Evolutionary conservation across 768 basidiomycete genomes (phyloP), one percentile per base, ranked within the genome.

Genomic region (Pleurotus sapidus): DNA sequence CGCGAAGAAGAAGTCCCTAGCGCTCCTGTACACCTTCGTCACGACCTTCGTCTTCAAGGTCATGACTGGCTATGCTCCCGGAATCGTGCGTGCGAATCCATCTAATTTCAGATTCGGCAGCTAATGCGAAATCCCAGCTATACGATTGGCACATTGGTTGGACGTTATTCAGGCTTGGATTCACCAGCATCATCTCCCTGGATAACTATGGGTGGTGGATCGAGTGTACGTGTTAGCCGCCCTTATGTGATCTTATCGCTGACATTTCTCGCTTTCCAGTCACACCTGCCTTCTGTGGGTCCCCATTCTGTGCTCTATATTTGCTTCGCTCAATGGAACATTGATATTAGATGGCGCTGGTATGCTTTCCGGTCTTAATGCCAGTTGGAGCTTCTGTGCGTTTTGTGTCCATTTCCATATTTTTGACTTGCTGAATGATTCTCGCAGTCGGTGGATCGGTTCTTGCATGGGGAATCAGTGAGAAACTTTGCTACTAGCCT

Each of bases 141-240:
- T 84, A 77, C 63, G 84, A 86, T 63, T 86, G 83, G 84, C 84
- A 86, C 61, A 75, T 84, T 51, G 84, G 83, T 56, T 86, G 83
- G 80, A 80, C 80, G 14, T 71, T 84, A 18, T 84, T 76, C 66
- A 74, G 81, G 43, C 61, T 84, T 23, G 84, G 83, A n/a, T 84
- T 82, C 72, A 80, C 77, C 8, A 76, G 77, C 60, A 83, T 84
- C 65, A 85, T 87, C 60, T 70, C 71, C 12, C 68, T 84, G 49
- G 85, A 85, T 51, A 84, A 84, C 64, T 84, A 76, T 57, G 81
- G 84, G 23, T 85, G 83, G 81, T 73, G 65, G 49, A 71, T 83
- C 57, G 79, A 83, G 63, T 78, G 81, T 81, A 59, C 17, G 79
- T 62, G n/a, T 37, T 14, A 17, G 15, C 12, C 15, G 3, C 27